Conservation (phyloP, 2,329 filamentous ascomycete genomes). For the Lojkania enalia region DNA sequence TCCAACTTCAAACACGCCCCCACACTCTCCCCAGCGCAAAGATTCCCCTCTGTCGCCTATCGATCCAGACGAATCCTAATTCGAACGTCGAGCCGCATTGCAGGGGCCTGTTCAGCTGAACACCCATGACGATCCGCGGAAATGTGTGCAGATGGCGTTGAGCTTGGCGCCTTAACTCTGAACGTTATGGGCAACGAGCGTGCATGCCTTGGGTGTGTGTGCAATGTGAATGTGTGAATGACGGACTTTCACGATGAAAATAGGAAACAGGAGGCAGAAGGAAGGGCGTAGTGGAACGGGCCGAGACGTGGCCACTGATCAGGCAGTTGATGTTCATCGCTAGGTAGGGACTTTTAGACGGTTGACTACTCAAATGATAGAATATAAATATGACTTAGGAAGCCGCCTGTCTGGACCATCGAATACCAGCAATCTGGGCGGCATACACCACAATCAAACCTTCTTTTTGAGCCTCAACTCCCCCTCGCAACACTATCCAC, state of each 20-base stretch:
- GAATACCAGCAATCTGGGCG: slow-evolving; percentile 1
- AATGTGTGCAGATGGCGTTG: slow-evolving; percentile 11
- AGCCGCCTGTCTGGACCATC: neutral
- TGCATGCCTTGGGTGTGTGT: slow-evolving; percentile 12
- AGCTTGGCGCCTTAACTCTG: slow-evolving; percentile 14
- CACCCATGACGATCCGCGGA: slow-evolving; percentile 17
- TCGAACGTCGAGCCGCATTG: slow-evolving; percentile 10
- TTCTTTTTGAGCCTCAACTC: slow-evolving; percentile 1
- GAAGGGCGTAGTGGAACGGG: slow-evolving; percentile 13
- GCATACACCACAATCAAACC: neutral
- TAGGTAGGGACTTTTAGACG: slow-evolving; percentile 12
- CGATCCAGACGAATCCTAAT: slow-evolving; percentile 6
- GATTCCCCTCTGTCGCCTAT: slow-evolving; percentile 14
- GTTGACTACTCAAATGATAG: slow-evolving; percentile 10
- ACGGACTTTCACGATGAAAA: slow-evolving; percentile 21
- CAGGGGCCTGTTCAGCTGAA: slow-evolving; percentile 16
- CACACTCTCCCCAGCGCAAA: slow-evolving; percentile 7
- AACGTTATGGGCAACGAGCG: slow-evolving; percentile 19
- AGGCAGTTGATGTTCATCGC: slow-evolving; percentile 12
- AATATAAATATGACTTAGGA: slow-evolving; percentile 19
- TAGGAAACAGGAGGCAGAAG: slow-evolving; percentile 15
- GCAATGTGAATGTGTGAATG: slow-evolving; percentile 11
- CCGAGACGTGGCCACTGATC: slow-evolving; percentile 16
- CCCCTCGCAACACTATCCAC: neutral
- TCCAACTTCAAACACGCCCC: slow-evolving; percentile 20